phyloP scores from a whole-genome alignment of 805 yeast species.

The Candida endomychidarum region DNA sequence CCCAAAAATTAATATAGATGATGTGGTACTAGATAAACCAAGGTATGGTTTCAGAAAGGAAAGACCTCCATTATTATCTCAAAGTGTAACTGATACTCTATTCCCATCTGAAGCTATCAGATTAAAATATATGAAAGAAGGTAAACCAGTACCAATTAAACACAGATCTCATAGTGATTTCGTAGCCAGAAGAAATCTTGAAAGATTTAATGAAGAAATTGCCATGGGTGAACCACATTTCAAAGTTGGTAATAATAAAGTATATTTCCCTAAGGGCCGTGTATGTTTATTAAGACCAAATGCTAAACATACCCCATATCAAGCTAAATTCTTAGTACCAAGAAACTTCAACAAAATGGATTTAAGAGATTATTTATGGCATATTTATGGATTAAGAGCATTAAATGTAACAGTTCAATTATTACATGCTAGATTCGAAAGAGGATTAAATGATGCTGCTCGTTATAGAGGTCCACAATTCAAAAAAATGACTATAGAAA shows the following conservation, averaged over 20 bases:
- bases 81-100: constrained; percentile 39
- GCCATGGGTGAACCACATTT: constrained; percentile 74
- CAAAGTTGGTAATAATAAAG: constrained; percentile 70
- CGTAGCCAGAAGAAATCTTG: constrained; percentile 39
- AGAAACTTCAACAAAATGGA: constrained; percentile 91
- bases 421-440: constrained; percentile 65
- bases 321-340: constrained; percentile 95
- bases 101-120: constrained; percentile 39
- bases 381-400: constrained; percentile 87
- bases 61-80: constrained; percentile 40
- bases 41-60: constrained; percentile 39
- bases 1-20: constrained; percentile 40
- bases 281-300: constrained; percentile 81
- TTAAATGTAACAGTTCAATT: constrained; percentile 85
- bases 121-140: constrained; percentile 33
- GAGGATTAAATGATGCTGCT: constrained; percentile 55
- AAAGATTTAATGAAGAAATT: constrained; percentile 49
- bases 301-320: constrained; percentile 97
- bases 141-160: constrained; percentile 44
- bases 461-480: constrained; percentile 77
- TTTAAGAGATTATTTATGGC: constrained; percentile 88
- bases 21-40: constrained; percentile 38
- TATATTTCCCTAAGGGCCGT: constrained; percentile 85
- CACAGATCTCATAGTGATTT: constrained; percentile 33
- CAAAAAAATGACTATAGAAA: constrained; percentile 95